phyloP scores from a whole-genome alignment of 768 basidiomycete species.

The Mycena vitilis region DNA sequence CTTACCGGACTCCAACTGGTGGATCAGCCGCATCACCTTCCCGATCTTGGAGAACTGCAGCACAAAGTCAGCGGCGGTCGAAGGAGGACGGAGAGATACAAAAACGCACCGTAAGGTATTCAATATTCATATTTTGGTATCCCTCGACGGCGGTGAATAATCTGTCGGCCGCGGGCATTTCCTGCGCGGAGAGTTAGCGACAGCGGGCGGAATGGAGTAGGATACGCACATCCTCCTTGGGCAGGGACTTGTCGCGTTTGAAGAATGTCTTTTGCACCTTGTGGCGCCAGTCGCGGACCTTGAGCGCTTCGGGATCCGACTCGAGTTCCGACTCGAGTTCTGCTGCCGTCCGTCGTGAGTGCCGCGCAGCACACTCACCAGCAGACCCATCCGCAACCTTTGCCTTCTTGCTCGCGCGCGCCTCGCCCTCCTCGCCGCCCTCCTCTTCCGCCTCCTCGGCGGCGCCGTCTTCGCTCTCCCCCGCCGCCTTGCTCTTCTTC shows the following conservation, averaged over 20 bases:
- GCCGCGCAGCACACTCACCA: slow-evolving; percentile 48
- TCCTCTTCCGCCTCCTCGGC: slow-evolving; percentile 72
- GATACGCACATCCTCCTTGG: slow-evolving; percentile 69
- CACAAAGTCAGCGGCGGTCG: neutral
- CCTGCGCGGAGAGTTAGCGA: slow-evolving; percentile 38
- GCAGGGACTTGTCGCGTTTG: slow-evolving; percentile 67
- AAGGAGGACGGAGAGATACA: neutral
- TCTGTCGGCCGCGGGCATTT: slow-evolving; percentile 60
- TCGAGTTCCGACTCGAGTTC: too few species aligned
- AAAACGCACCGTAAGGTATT: slow-evolving; percentile 65
- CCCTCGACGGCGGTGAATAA: slow-evolving; percentile 53
- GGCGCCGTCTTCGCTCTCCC: slow-evolving; percentile 64
- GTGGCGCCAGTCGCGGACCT: slow-evolving; percentile 93
- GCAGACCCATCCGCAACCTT: slow-evolving; percentile 73
- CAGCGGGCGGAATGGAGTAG: slow-evolving; percentile 33
- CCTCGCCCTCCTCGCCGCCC: slow-evolving; percentile 62
- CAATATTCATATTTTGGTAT: slow-evolving; percentile 81
- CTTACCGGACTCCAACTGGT: slow-evolving; percentile 60
- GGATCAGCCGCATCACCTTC: slow-evolving; percentile 91
- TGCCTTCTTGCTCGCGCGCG: slow-evolving; percentile 61
- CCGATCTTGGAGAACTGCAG: slow-evolving; percentile 83
- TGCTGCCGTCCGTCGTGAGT: slow-evolving; percentile 37
- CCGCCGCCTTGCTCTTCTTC: slow-evolving; percentile 57
- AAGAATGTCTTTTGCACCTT: slow-evolving; percentile 90
- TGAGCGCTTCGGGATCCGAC: slow-evolving; percentile 70